Conservation (phyloP, 495 filamentous ascomycete genomes). For the Penicillium dipodomyicola region DNA sequence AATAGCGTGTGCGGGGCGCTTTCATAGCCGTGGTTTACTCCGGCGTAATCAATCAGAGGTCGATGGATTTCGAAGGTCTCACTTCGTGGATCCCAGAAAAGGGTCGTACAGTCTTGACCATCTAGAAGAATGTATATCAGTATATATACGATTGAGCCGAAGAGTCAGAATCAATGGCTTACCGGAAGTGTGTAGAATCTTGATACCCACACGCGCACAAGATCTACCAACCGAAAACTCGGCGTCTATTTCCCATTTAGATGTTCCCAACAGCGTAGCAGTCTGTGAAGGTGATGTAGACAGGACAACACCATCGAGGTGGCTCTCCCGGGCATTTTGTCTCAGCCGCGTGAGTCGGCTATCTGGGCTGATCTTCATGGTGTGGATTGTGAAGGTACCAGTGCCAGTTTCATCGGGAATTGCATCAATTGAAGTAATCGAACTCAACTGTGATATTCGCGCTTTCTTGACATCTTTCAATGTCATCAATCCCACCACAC, state of each 20-base stretch:
- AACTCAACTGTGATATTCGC: constrained; percentile 26
- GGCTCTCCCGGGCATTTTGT: constrained; percentile 10
- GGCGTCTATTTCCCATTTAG: constrained; percentile 34
- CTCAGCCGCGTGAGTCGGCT: constrained; percentile 29
- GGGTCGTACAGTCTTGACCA: constrained; percentile 20
- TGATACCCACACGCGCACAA: constrained; percentile 32
- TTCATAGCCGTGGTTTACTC: constrained; percentile 35
- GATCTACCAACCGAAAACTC: constrained; percentile 27
- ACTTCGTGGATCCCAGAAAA: constrained; percentile 29
- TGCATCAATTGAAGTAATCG: constrained; percentile 37
- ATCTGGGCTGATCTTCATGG: constrained; percentile 35
- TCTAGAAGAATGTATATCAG: constrained; percentile 14
- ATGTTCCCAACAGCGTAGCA: constrained; percentile 20
- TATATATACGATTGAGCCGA: background rate
- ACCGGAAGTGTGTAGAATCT: constrained; percentile 31
- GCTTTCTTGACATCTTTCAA: constrained; percentile 30
- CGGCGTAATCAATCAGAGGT: constrained; percentile 18
- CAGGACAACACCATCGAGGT: constrained; percentile 6
- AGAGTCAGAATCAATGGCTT: constrained; percentile 5
- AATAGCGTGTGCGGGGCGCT: constrained; percentile 40
- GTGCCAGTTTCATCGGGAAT: constrained; percentile 11
- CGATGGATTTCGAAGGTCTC: constrained; percentile 39
- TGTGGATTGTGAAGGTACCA: constrained; percentile 33
- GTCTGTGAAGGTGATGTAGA: background rate
- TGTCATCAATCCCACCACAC: constrained; percentile 28